Evolutionary conservation across 768 basidiomycete genomes (phyloP).

Genomic region (Glaciozyma antarctica): DNA sequence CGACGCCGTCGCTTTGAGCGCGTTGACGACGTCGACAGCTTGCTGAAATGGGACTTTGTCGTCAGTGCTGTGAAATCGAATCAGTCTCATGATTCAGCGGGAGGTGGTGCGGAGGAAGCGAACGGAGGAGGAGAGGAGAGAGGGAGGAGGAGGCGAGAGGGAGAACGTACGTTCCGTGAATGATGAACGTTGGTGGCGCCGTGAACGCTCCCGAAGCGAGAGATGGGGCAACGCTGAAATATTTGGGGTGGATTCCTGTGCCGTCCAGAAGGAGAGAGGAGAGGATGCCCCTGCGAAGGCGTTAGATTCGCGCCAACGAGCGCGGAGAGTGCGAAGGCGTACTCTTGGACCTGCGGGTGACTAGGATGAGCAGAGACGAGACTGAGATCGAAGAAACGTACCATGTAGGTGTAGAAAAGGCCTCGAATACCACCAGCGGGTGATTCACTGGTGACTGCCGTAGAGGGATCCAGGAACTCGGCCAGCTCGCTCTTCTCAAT

Average conservation of each 20-base stretch:
- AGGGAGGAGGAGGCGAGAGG: too few species aligned
- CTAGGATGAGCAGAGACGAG: neutral
- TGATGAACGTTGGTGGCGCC: conserved; percentile 16
- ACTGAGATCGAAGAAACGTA: neutral
- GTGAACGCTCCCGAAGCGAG: conserved; percentile 10
- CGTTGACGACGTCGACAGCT: conserved; percentile 40
- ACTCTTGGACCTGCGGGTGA: conserved; percentile 27
- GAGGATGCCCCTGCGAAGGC: conserved; percentile 7
- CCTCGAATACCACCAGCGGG: neutral
- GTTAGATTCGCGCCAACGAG: neutral
- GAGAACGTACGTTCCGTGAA: conserved; percentile 10
- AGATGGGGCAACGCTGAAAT: conserved; percentile 12
- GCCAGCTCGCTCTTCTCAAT: conserved; percentile 20
- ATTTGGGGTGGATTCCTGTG: conserved; percentile 16
- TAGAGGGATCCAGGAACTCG: conserved; percentile 16
- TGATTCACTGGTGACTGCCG: neutral
- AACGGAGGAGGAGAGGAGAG: neutral
- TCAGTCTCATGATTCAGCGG: too few species aligned
- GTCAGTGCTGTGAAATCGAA: conserved; percentile 27
- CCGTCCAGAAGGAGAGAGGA: conserved; percentile 28
- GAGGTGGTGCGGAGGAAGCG: neutral
- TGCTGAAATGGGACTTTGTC: conserved; percentile 46
- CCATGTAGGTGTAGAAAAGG: conserved; percentile 30
- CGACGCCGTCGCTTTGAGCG: neutral
- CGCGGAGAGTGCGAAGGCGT: neutral